These are phyloP conservation scores for Leccinum sublutescens DNA, from an alignment of 768 basidiomycete species.

Conservation along the genomic window DNA sequence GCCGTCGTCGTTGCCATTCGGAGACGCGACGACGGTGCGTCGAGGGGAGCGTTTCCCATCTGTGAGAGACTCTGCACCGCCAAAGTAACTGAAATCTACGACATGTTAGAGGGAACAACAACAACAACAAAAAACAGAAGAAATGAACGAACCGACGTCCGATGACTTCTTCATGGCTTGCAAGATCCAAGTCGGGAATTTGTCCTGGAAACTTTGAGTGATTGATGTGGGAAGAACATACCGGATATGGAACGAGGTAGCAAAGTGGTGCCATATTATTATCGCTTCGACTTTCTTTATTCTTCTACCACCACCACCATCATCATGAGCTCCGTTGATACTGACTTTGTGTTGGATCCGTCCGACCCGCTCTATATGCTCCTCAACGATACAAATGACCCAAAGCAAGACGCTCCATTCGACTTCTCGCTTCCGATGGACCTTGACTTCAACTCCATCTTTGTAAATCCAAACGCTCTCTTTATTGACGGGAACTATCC, in stretches of 20 bases:
- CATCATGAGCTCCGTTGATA: constrained; percentile 17
- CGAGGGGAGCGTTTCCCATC: constrained; percentile 54
- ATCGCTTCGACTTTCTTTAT: neutral
- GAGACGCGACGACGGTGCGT: constrained; percentile 47
- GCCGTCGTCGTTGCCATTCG: constrained; percentile 40
- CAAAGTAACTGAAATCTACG: constrained; percentile 75
- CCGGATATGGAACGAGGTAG: constrained; percentile 17
- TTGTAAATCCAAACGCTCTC: constrained; percentile 67
- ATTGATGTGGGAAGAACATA: constrained; percentile 25
- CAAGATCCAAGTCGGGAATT: neutral
- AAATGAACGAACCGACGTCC: constrained; percentile 20
- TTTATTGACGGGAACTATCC: constrained; percentile 36
- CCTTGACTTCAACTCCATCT: constrained; percentile 59
- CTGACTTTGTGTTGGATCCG: constrained; percentile 51
- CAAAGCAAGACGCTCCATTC: constrained; percentile 37
- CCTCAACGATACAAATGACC: constrained; percentile 43
- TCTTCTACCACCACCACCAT: neutral
- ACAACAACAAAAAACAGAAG: no score
- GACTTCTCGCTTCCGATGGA: constrained; percentile 48
- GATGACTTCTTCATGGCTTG: constrained; percentile 14
- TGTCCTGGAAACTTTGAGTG: neutral
- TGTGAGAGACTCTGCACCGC: constrained; percentile 75
- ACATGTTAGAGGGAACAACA: neutral
- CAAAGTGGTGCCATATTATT: constrained; percentile 21
- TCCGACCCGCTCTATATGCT: constrained; percentile 60